Evolutionary conservation across 2,329 filamentous ascomycete species (phyloP), one percentile per base, ranked within the genome.

Genomic region (Xylaria multiplex): DNA sequence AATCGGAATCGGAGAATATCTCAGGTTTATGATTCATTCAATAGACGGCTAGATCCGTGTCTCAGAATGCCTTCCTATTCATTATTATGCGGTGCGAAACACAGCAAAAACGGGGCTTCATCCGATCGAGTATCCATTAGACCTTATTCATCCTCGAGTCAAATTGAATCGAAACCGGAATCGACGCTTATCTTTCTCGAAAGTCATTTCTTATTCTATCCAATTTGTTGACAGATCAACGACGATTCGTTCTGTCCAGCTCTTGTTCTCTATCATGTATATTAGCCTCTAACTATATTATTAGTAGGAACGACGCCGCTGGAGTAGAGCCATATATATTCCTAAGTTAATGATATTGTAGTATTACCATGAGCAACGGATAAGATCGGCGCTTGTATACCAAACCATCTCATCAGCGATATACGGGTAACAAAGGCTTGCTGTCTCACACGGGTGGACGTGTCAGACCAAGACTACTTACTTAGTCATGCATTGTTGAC

Each of bases 391-490:
- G 80, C 81, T 30, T 83, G 87, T 65, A 77, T 87, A 2, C 73
- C 87, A 5, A 73, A 81, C 35, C 74, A 81, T 24, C 77, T 88
- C 6, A 76, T 80, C 2, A 71, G 77, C 1, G 71, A 75, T 2
- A 4, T 70, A 0, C 70, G 73, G 1, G 77, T 88, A 0, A 70
- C 74, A 3, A 81, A 79, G 46, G 78, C 90, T 9, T 84, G 86
- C 72, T 88, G 88, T 73, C 80, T 81, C 89, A 30, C 83, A 88
- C 58, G 85, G 81, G 37, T 73, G 73, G 46, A 81, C 77, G 22
- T 64, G 70, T 71, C 77, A 3, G 64, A 74, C 1, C 71, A 77
- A 0, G 72, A 77, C 19, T 19, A 19, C 19, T 6, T 19, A 19
- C 19, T 6, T 85, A 85, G 71, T 64, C 76, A 2, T 65, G 74